phyloP scores from a whole-genome alignment of 495 filamentous ascomycete species.

The Aspergillus asperescens region DNA sequence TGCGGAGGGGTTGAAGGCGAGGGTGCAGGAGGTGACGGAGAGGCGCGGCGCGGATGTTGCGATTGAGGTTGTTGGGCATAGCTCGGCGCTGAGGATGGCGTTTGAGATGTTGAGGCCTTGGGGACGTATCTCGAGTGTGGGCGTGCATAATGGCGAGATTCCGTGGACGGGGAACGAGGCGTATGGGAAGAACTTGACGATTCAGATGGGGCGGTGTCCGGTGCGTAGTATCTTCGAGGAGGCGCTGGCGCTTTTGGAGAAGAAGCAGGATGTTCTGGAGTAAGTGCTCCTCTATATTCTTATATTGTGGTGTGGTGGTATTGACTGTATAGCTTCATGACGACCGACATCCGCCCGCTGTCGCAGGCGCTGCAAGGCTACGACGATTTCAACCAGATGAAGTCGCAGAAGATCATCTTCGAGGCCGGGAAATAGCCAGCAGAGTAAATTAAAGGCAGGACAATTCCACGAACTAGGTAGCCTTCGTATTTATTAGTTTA shows the following conservation, averaged over 20 bases:
- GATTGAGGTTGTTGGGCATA: slow-evolving; percentile 81
- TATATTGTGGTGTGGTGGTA: not conserved
- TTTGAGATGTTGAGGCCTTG: slow-evolving; percentile 85
- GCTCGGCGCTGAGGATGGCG: slow-evolving; percentile 66
- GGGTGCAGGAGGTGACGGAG: slow-evolving; percentile 63
- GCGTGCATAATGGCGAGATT: slow-evolving; percentile 84
- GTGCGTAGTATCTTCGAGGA: slow-evolving; percentile 45
- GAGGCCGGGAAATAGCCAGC: slow-evolving; percentile 27
- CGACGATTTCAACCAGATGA: slow-evolving; percentile 36
- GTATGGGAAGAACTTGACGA: slow-evolving; percentile 80
- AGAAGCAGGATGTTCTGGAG: slow-evolving; percentile 30
- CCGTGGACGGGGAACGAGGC: slow-evolving; percentile 82
- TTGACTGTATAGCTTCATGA: slow-evolving; percentile 33
- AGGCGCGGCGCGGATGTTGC: slow-evolving; percentile 74
- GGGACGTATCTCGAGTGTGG: slow-evolving; percentile 75
- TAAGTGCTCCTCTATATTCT: slow-evolving; percentile 13
- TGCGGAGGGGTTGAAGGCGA: slow-evolving; percentile 53
- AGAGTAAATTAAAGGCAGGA: no score
- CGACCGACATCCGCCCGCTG: slow-evolving; percentile 32
- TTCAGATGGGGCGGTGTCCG: slow-evolving; percentile 91
- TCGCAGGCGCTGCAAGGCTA: slow-evolving; percentile 34
- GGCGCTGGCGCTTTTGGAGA: slow-evolving; percentile 8
- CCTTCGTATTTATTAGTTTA: no score
- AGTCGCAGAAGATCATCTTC: slow-evolving; percentile 35
- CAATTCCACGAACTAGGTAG: no score